Base-by-base conservation (phyloP, 164 flowering plant genomes). In the Houttuynia cordata region DNA sequence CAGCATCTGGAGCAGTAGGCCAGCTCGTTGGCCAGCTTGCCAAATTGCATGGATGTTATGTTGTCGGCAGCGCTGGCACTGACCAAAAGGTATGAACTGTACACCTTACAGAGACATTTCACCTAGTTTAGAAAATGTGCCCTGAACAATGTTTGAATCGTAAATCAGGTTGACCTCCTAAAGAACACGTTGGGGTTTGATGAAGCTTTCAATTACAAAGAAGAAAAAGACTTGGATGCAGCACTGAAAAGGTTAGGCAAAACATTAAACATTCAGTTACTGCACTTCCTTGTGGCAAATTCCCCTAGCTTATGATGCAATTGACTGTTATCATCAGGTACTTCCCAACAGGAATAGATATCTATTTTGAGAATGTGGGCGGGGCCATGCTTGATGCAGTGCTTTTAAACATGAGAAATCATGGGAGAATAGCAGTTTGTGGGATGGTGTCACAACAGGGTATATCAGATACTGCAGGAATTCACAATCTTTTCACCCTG, bases 21-120 rank as follows among this genome's bases (percentile, higher is more conserved):
- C 90, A 87, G 74, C 81, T 87, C 67, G 88, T 87, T 67, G 94
- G 90, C 55, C 90, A 87, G 58, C 79, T 84, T 57, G 94, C 90
- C 21, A 87, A 83, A 69, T 65, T 87, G 71, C 77, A 79, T 69
- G 91, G 95, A 23, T 87, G 95, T n/a, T n/a, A n/a, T n/a, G n/a
- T 87, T 10, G 91, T 87, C 68, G 95, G 95, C 64, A 84, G 85
- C 78, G 87, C 88, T 39, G 91, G 95, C 20, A 62, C 81, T 17
- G 73, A 63, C 41, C 73, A 83, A 56, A 87, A 85, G 71, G 84
- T 79, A 30, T n/a, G n/a, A n/a, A n/a, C n/a, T n/a, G n/a, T n/a
- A n/a, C n/a, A n/a, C n/a, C n/a, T n/a, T n/a, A n/a, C n/a, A n/a
- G 30, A 51, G 12, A 14, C 30, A 17, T 30, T 57, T 18, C 10